Evolutionary conservation across 2,329 filamentous ascomycete genomes (phyloP), one percentile per base, ranked within the genome.

Genomic region (Pseudogymnoascus sp.): DNA sequence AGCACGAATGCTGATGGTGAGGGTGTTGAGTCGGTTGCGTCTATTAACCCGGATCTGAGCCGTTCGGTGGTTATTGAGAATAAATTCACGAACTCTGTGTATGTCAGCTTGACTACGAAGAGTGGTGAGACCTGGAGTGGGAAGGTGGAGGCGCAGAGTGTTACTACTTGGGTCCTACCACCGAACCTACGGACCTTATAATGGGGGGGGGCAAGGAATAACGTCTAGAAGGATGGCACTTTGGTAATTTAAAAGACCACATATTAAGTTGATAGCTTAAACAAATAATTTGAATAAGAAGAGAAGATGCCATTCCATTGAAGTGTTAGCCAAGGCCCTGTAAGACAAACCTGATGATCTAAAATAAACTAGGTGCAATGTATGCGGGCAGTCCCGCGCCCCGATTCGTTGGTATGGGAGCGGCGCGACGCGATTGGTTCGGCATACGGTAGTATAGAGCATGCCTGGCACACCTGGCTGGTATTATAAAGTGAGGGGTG

Each of bases 1-100:
- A 77, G 76, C 62, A 74, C 74, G 17, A 79, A 77, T 64, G 66
- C 66, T 7, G 71, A 72, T 60, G 73, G 73, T 61, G 66, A 70
- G 0, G 76, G 75, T 9, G 58, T 80, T 47, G 73, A 80, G 69
- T 75, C 74, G n/a, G 76, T 80, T n/a, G 77, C 77, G 0, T 74
- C 76, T 4, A 58, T 75, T 61, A 81, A 80, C 66, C 77, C 78
- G 0, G 78, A 81, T 65, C 75, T 76, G 1, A 74, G 74, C 21
- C 21, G 21, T 21, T 21, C 21, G 21, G 21, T 21, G 2, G 21
- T 21, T 21, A 21, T 21, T 4, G 21, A 21, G 21, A 21, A 21
- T 21, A 21, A 21, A 2, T 21, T 21, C 21, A 21, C 21, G 21
- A 21, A 21, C 21, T 2, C 21, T 3, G 21, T 21, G 2, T 21